Evolutionary conservation across 2,329 filamentous ascomycete genomes (phyloP).

Genomic region (Tolypocladium ovalisporum): DNA sequence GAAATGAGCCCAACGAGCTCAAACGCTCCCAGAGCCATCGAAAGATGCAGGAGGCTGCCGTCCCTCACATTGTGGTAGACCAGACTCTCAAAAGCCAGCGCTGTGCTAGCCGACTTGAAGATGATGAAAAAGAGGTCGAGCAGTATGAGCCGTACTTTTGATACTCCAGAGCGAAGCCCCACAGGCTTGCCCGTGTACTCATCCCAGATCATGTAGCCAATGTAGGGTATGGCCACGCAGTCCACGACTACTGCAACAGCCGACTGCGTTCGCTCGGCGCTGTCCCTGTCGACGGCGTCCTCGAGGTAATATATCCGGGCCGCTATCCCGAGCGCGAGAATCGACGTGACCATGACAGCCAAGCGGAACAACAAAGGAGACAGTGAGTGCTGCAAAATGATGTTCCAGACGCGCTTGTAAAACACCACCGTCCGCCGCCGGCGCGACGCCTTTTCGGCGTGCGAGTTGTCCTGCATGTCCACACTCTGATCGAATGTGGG

Average conservation of each 20-base stretch:
- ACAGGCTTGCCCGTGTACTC: conserved; percentile 93
- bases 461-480: conserved; percentile 18
- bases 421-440: conserved; percentile 20
- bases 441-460: conserved; percentile 16
- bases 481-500: conserved; percentile 32
- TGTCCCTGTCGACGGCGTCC: conserved; percentile 26
- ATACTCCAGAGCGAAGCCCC: conserved; percentile 69
- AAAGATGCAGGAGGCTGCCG: conserved; percentile 37
- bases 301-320: conserved; percentile 60
- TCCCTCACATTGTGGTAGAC: conserved; percentile 40
- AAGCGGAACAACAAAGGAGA: conserved; percentile 78
- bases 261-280: conserved; percentile 60
- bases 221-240: conserved; percentile 78
- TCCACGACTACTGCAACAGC: conserved; percentile 86
- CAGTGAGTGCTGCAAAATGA: conserved; percentile 69
- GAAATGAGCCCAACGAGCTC: conserved; percentile 72
- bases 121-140: conserved; percentile 95
- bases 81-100: conserved; percentile 77
- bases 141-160: conserved; percentile 82
- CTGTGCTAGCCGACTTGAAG: conserved; percentile 88
- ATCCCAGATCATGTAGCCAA: conserved; percentile 88
- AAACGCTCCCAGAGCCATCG: conserved; percentile 63
- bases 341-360: conserved; percentile 71
- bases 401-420: conserved; percentile 51
- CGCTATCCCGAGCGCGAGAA: conserved; percentile 69